Evolutionary conservation across 2,329 filamentous ascomycete genomes (phyloP), one percentile per base, ranked within the genome.

Genomic region (Colletotrichum sp.): DNA sequence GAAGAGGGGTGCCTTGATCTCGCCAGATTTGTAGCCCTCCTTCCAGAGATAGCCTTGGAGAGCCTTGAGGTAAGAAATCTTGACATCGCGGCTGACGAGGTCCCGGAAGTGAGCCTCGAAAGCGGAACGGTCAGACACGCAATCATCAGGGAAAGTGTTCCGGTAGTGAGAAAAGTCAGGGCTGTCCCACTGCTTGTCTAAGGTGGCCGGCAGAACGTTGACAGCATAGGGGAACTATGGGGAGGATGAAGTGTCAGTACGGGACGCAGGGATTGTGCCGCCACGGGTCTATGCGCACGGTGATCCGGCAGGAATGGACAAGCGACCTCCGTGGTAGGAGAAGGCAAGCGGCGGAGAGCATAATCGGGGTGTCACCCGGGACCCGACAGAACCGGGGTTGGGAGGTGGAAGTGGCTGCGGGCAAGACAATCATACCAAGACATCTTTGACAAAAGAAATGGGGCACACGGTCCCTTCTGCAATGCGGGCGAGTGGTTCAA

Each of bases 381-480:
- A 68, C 24, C 76, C 73, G 71, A 73, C 76, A 70, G 71, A 69
- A 71, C 70, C 63, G 15, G 57, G 68, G 76, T 66, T 75, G 60
- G 77, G 75, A 73, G 64, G 71, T 77, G 77, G 66, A 49, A 49
- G 39, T 49, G 30, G 59, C 26, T 60, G 62, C 62, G 78, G 69
- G 75, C 69, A 78, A 77, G 68, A 64, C 72, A 78, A 72, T 87
- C 94, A 91, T 92, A 96, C 95, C 87, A 96, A 88, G 79, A 95
- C 92, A 84, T 96, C 93, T 86, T 95, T 95, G 85, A 96, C 95
- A 85, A 96, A 96, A 80, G 93, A 95, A 83, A 96, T 95, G 80
- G 94, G 93, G 84, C 94, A 96, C 78, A 96, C 92, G 66, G 95
- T 96, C 78, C 95, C 94, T 89, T 96, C 94, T 96, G 80, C 18